These are phyloP conservation scores for Piedraia hortae DNA, from an alignment of 2,329 filamentous ascomycete species.

Conservation along the genomic window DNA sequence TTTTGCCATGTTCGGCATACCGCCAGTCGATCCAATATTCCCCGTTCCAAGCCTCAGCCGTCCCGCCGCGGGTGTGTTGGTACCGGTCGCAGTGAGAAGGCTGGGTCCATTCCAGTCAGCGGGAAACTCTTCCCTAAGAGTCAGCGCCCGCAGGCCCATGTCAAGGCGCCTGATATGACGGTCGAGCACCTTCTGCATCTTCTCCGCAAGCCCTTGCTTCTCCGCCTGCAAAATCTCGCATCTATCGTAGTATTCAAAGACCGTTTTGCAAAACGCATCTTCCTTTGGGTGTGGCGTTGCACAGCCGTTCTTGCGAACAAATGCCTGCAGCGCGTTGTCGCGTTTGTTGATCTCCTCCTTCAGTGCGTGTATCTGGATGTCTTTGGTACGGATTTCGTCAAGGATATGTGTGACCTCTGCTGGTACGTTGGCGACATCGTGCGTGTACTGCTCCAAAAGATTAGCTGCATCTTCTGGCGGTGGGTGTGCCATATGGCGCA, in stretches of 20 bases:
- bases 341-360: constrained; percentile 40
- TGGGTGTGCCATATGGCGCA: constrained; percentile 12
- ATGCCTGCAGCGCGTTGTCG: constrained; percentile 53
- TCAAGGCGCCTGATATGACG: constrained; percentile 36
- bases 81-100: constrained; percentile 17
- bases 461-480: constrained; percentile 33
- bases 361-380: constrained; percentile 41
- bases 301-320: constrained; percentile 50
- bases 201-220: constrained; percentile 42
- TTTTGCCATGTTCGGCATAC: constrained; percentile 25
- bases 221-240: constrained; percentile 47
- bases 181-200: constrained; percentile 33
- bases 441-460: constrained; percentile 53
- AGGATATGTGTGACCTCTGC: constrained; percentile 62
- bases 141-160: constrained; percentile 30
- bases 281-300: constrained; percentile 51
- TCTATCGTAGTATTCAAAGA: constrained; percentile 38
- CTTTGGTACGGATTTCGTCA: constrained; percentile 60
- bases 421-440: constrained; percentile 52
- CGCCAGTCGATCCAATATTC: constrained; percentile 21
- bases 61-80: constrained; percentile 13
- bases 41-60: constrained; percentile 28
- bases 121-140: constrained; percentile 29
- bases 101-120: constrained; percentile 32
- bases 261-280: constrained; percentile 34